Base-by-base conservation (phyloP, 2,329 filamentous ascomycete genomes). In the Colletotrichum liaoningense region DNA sequence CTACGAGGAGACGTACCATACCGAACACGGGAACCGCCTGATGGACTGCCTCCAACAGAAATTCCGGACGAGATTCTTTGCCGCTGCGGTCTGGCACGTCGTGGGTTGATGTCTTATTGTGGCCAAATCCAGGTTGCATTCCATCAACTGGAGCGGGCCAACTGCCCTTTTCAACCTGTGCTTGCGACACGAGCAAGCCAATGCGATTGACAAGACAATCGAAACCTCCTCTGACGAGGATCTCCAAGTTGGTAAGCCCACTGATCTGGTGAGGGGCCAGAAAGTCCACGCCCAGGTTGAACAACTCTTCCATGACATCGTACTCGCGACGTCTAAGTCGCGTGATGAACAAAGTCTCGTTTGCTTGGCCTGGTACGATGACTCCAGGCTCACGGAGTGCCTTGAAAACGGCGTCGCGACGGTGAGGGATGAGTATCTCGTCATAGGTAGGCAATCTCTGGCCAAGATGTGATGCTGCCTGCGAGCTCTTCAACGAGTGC, bases 21-120 rank as follows among this genome's bases (percentile, higher is more conserved):
- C 79, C 77, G 71, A 84, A 79, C 49, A 83, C 82, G 8, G 83
- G 83, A 8, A 82, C 68, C 4, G 78, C 69, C 49, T 79, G 75
- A 12, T 65, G 38, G 56, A 81, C 79, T 26, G 81, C 81, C 3
- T 76, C 59, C 5, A 78, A 49, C 2, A 82, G 69, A 4, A 79
- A 77, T 0, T 78, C 78, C 12, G 30, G 14, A 3, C 16, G 24
- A 14, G 14, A 16, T 49, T 63, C 14, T 24, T 22, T 7, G 16
- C 52, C 24, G 11, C 14, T 42, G n/a, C 9, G 11, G 42, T 49
- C 4, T n/a, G 42, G 5, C 42, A 49, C 33, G 12, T 46, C 11
- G 5, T n/a, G 60, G n/a, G 14, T 19, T 26, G 42, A 28, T 26
- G 24, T 11, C 3, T 22, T n/a, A 5, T 14, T 58, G 16, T 28